Evolutionary conservation across 495 filamentous ascomycete genomes (phyloP).

Genomic region (Cladorrhinum samala): DNA sequence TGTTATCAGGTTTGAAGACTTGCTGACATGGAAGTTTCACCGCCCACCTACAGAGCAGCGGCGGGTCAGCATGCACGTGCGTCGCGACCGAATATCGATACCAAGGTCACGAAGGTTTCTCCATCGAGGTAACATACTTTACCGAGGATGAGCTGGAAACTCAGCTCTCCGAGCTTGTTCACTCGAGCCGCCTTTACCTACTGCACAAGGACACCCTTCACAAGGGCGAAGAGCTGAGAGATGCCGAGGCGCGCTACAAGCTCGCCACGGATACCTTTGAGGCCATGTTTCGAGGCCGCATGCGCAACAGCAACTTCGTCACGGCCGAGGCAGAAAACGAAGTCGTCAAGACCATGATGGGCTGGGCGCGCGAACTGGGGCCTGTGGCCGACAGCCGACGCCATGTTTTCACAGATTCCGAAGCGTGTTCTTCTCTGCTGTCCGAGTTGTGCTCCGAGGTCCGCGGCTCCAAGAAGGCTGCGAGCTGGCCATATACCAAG

Average conservation of each 20-base stretch:
- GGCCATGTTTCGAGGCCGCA: conserved; percentile 20
- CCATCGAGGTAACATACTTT: conserved; percentile 31
- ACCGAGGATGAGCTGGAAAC: conserved; percentile 21
- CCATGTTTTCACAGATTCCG: conserved; percentile 2
- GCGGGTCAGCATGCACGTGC: conserved; percentile 35
- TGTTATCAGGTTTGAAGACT: not conserved
- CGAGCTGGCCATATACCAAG: conserved; percentile 33
- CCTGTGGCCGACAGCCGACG: not conserved
- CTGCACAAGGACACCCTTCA: conserved; percentile 8
- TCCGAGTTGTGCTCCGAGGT: conserved; percentile 28
- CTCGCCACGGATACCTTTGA: conserved; percentile 21
- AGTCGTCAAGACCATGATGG: conserved; percentile 15
- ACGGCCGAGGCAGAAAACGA: conserved; percentile 6
- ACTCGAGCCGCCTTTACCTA: conserved; percentile 26
- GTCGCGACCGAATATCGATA: conserved; percentile 37
- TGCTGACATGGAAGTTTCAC: not conserved
- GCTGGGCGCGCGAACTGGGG: conserved; percentile 13
- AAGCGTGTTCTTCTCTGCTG: conserved; percentile 23
- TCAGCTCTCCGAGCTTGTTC: conserved; percentile 29
- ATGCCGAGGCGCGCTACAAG: conserved; percentile 18
- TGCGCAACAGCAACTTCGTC: conserved; percentile 9
- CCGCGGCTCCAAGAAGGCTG: not conserved
- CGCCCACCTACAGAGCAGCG: conserved; percentile 23
- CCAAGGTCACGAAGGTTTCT: conserved; percentile 27
- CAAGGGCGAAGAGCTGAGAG: conserved; percentile 13